phyloP scores from a whole-genome alignment of 2,329 filamentous ascomycete genomes.

The Fusarium bactridioides region DNA sequence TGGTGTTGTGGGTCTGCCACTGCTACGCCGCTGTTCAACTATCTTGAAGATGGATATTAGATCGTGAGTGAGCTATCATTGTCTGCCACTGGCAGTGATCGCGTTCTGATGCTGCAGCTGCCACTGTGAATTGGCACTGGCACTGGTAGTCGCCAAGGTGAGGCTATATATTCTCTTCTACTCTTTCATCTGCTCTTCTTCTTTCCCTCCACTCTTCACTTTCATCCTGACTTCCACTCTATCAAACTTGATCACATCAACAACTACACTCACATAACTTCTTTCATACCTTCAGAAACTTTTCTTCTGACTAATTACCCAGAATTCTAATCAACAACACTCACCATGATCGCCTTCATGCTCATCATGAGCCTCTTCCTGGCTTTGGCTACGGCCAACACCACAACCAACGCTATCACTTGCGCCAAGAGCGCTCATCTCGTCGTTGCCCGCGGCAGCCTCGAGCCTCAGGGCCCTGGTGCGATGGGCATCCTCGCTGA shows the following conservation, averaged over 20 bases:
- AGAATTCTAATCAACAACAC: too few species aligned
- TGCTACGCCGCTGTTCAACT: constrained; percentile 1
- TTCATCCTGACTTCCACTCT: background rate
- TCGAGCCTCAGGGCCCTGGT: constrained; percentile 29
- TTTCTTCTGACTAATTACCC: too few species aligned
- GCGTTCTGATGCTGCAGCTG: background rate
- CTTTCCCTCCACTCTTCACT: background rate
- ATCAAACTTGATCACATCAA: too few species aligned
- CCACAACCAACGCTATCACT: background rate
- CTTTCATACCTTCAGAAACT: too few species aligned
- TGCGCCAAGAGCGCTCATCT: constrained; percentile 32
- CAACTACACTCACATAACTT: too few species aligned
- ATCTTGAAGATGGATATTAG: background rate
- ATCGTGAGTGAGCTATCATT: background rate
- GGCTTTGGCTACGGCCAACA: background rate
- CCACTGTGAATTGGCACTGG: background rate
- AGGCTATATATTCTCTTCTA: background rate
- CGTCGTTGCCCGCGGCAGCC: constrained; percentile 32
- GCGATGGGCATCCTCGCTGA: constrained; percentile 25
- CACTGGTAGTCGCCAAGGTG: background rate
- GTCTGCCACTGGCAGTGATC: background rate
- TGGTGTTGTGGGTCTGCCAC: constrained; percentile 1
- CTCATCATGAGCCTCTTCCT: background rate
- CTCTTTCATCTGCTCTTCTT: background rate
- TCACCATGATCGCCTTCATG: too few species aligned